phyloP scores from a whole-genome alignment of 768 basidiomycete species.

The Pulveroboletus sp. region DNA sequence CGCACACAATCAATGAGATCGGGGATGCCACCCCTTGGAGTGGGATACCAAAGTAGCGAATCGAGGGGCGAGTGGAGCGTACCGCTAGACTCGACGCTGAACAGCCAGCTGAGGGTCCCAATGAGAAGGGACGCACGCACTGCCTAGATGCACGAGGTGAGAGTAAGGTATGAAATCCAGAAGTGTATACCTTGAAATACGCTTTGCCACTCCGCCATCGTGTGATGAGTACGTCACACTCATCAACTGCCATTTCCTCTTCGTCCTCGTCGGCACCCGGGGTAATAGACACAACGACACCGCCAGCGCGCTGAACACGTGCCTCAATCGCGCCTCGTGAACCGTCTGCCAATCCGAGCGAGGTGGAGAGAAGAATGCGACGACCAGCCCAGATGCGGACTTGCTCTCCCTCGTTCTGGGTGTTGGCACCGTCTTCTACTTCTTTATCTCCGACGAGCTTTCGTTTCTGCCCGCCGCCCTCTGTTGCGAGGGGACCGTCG shows the following conservation, averaged over 20 bases:
- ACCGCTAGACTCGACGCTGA: conserved; percentile 66
- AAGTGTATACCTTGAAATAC: conserved; percentile 57
- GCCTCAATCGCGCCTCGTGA: conserved; percentile 52
- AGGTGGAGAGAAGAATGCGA: conserved; percentile 56
- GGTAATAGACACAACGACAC: conserved; percentile 48
- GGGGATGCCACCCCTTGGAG: conserved; percentile 56
- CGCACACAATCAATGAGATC: conserved; percentile 61
- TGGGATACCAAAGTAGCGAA: conserved; percentile 81
- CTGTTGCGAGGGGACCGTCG: conserved; percentile 14
- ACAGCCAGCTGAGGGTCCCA: conserved; percentile 80
- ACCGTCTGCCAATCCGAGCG: conserved; percentile 48
- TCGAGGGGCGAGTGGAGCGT: conserved; percentile 59
- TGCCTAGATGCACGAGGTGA: conserved; percentile 42
- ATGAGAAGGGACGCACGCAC: conserved; percentile 41
- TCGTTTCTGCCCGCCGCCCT: conserved; percentile 19
- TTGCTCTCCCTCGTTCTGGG: conserved; percentile 25
- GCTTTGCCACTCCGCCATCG: conserved; percentile 62
- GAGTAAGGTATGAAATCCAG: not conserved
- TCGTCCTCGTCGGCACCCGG: conserved; percentile 36
- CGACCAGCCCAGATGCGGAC: conserved; percentile 55
- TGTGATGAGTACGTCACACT: conserved; percentile 73
- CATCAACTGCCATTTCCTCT: conserved; percentile 33
- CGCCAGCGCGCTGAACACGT: conserved; percentile 60
- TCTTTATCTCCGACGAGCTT: conserved; percentile 23
- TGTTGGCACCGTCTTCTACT: conserved; percentile 10